Conservation (phyloP, 2,329 filamentous ascomycete genomes). For the Calonectria pseudoturangicola region DNA sequence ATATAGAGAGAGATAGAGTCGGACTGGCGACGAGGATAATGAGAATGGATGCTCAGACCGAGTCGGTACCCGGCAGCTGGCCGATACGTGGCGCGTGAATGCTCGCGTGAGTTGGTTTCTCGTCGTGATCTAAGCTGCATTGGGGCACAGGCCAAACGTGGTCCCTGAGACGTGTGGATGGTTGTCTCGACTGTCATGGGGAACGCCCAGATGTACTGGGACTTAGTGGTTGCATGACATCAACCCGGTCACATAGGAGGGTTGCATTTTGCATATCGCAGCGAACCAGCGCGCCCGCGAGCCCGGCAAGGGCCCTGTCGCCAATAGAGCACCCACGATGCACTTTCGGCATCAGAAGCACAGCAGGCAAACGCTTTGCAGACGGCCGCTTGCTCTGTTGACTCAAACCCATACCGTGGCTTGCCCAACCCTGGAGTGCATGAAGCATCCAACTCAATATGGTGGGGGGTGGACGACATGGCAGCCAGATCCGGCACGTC, state of each 20-base stretch:
- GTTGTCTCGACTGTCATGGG: conserved; percentile 25
- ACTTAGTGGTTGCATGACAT: conserved; percentile 20
- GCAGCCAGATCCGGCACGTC: conserved; percentile 15
- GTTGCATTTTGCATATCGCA: conserved; percentile 25
- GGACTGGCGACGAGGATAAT: conserved; percentile 22
- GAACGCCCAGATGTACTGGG: conserved; percentile 17
- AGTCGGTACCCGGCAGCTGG: conserved; percentile 1
- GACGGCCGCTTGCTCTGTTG: conserved; percentile 12
- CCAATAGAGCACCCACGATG: conserved; percentile 12
- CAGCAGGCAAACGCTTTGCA: neutral
- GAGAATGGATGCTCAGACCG: conserved; percentile 18
- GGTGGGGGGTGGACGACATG: conserved; percentile 40
- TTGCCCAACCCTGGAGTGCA: conserved; percentile 15
- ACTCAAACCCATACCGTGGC: conserved; percentile 22
- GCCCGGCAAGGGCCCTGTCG: neutral
- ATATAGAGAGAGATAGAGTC: conserved; percentile 28
- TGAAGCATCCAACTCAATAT: conserved; percentile 23
- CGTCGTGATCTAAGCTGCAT: conserved; percentile 17
- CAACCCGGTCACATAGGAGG: conserved; percentile 7
- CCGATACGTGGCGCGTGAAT: conserved; percentile 26
- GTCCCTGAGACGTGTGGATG: conserved; percentile 28
- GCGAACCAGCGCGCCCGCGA: conserved; percentile 2
- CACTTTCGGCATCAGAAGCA: neutral
- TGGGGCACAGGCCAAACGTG: conserved; percentile 25
- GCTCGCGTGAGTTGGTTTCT: conserved; percentile 48